Conservation (phyloP, 306 rosid genomes). For the Cucurbita maxima region DNA sequence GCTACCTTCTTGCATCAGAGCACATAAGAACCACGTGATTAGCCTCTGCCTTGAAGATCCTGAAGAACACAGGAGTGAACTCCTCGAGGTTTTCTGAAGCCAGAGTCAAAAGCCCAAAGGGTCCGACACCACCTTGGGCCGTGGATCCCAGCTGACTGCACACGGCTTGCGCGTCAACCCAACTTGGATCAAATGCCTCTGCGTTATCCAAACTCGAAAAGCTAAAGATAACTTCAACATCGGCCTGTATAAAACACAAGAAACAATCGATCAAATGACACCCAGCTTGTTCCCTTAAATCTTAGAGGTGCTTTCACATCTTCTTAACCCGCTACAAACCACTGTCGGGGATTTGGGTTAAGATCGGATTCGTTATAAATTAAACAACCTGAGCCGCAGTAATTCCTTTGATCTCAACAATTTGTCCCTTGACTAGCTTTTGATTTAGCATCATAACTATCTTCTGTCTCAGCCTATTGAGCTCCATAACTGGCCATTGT, state of each 20-base stretch:
- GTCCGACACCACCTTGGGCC: slow-evolving; percentile 60
- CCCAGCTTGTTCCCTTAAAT: too few species aligned
- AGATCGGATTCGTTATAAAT: too few species aligned
- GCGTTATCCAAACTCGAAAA: slow-evolving; percentile 57
- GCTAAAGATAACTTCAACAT: slow-evolving; percentile 59
- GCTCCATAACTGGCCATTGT: slow-evolving; percentile 60
- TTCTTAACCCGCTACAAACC: too few species aligned
- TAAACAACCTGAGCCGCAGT: slow-evolving; percentile 52
- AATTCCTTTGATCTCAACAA: slow-evolving; percentile 48
- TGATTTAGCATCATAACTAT: slow-evolving; percentile 16
- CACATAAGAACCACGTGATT: slow-evolving; percentile 60
- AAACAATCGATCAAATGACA: too few species aligned
- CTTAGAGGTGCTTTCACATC: too few species aligned
- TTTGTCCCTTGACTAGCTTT: slow-evolving; percentile 29
- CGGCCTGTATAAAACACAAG: slow-evolving; percentile 32
- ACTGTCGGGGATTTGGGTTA: too few species aligned
- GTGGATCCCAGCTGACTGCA: slow-evolving; percentile 49
- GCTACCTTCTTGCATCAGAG: slow-evolving; percentile 73
- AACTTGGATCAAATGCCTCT: slow-evolving; percentile 48
- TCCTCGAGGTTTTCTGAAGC: slow-evolving; percentile 61
- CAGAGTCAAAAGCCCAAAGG: slow-evolving; percentile 70
- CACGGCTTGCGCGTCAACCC: slow-evolving; percentile 48
- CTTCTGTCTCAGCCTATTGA: slow-evolving; percentile 32
- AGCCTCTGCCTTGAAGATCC: slow-evolving; percentile 38
- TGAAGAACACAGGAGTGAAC: slow-evolving; percentile 78